Evolutionary conservation across 768 basidiomycete genomes (phyloP).

Genomic region (Podaxis sp.): DNA sequence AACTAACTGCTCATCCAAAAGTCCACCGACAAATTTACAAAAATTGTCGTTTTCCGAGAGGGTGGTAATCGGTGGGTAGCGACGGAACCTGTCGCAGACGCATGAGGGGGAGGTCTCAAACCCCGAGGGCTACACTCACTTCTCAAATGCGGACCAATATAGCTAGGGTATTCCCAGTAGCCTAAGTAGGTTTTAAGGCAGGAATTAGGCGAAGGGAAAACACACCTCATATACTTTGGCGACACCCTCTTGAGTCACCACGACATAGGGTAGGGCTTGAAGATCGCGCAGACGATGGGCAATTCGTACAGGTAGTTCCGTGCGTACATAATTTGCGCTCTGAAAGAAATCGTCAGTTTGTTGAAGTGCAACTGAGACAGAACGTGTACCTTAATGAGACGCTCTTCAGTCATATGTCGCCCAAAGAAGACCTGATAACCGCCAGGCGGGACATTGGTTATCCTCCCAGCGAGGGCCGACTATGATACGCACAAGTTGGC

Average conservation of each 20-base stretch:
- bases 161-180: slow-evolving; percentile 41
- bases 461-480: neutral
- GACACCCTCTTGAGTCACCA: slow-evolving; percentile 81
- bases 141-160: slow-evolving; percentile 86
- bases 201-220: slow-evolving; percentile 5
- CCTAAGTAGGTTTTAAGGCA: neutral
- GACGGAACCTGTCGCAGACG: slow-evolving; percentile 51
- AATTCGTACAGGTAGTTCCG: slow-evolving; percentile 83
- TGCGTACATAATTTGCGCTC: slow-evolving; percentile 90
- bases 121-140: slow-evolving; percentile 34
- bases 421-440: slow-evolving; percentile 72
- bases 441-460: neutral
- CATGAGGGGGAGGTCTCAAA: neutral
- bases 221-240: slow-evolving; percentile 80
- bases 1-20: slow-evolving; percentile 75
- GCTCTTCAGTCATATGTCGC: slow-evolving; percentile 74
- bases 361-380: neutral
- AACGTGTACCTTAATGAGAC: slow-evolving; percentile 60
- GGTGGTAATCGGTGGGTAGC: slow-evolving; percentile 67
- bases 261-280: slow-evolving; percentile 80
- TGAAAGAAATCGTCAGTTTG: slow-evolving; percentile 21
- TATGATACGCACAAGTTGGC: slow-evolving; percentile 61
- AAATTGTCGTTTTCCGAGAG: slow-evolving; percentile 75
- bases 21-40: slow-evolving; percentile 60
- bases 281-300: slow-evolving; percentile 85